Evolutionary conservation across 345 rosid genomes (phyloP), one percentile per base, ranked within the genome.

Genomic region (Cardamine chenopodiifolia): DNA sequence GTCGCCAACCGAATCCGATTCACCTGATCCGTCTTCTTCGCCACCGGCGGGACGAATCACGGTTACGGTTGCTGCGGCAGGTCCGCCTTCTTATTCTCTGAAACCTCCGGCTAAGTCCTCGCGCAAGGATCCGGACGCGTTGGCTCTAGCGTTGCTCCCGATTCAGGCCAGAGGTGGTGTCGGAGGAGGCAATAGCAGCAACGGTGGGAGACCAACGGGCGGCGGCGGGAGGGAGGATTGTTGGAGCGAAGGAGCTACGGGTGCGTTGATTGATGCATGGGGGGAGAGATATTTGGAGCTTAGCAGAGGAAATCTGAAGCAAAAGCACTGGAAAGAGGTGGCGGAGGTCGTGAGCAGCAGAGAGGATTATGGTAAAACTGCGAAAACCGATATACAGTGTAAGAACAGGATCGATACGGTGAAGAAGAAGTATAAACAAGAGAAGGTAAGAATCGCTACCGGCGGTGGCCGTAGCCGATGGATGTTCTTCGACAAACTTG

Each of bases 341-440:
- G 97, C 99, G 1, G 97, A 92, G 65, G 83, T 89, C 67, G 99
- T 95, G 32, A 89, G 89, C 81, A 68, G 88, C 67, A 80, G 84
- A 28, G 97, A 87, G 65, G 97, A 85, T 59, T 84, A 86, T 54
- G 71, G 78, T 23, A 91, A 86, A 79, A 83, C 84, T 10, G 87
- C 91, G 7, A 91, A 89, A 47, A 92, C 91, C 4, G 97, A 95
- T 70, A 85, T 95, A 17, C 97, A 95, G 87, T 95, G 99, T 73
- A 95, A 95, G 92, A 91, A 93, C 72, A 85, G 97, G 60, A 91
- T 93, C 55, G 98, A 93, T 70, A 93, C 98, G 31, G 96, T 95
- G 7, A 95, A 95, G 89, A 92, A 92, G 86, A 95, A 92, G 88
- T 95, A 92, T 78, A 95, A 95, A 83, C 62, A 79, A 58, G 97